A percentile compares a stretch with the other conserved stretches of the same genome.
Conservation (phyloP, 305 asterid genomes). For the Solanum hybrid region DNA sequence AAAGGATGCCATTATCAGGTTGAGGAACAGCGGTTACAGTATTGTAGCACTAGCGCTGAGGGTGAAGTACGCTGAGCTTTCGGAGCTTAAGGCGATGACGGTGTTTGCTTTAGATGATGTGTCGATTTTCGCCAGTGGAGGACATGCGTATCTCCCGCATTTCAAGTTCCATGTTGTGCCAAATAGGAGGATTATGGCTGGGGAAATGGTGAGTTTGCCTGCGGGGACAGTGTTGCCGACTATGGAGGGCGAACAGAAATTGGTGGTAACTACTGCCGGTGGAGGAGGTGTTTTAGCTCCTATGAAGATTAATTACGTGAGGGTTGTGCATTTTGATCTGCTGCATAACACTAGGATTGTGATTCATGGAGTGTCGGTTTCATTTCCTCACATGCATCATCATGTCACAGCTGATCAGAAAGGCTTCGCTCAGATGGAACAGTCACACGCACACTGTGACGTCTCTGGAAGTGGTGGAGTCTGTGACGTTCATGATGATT, state of each 20-base stretch:
- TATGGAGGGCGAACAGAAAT: conserved; percentile 45
- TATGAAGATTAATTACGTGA: conserved; percentile 58
- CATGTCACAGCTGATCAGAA: conserved; percentile 17
- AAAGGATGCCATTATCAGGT: conserved; percentile 50
- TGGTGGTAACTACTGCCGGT: conserved; percentile 54
- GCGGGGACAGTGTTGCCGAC: conserved; percentile 43
- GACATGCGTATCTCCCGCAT: conserved; percentile 37
- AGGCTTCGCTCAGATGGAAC: conserved; percentile 18
- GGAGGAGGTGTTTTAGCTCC: conserved; percentile 55
- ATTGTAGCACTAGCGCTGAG: conserved; percentile 58
- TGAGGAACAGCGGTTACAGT: conserved; percentile 48
- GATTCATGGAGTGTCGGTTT: conserved; percentile 53
- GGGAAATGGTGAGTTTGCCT: conserved; percentile 50
- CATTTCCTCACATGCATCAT: conserved; percentile 59
- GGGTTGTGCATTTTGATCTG: conserved; percentile 42
- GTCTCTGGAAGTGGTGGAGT: conserved; percentile 35
- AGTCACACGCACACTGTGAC: conserved; percentile 21
- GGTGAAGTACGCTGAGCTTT: conserved; percentile 42
- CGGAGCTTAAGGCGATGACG: conserved; percentile 47
- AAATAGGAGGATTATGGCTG: conserved; percentile 40
- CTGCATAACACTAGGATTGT: conserved; percentile 56
- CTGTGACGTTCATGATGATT: conserved; percentile 28
- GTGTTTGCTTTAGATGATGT: conserved; percentile 58
- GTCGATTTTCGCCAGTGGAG: conserved; percentile 48
- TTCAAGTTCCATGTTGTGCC: conserved; percentile 66